Evolutionary conservation across 2,329 filamentous ascomycete species (phyloP).

Genomic region (Akanthomyces lecanii): DNA sequence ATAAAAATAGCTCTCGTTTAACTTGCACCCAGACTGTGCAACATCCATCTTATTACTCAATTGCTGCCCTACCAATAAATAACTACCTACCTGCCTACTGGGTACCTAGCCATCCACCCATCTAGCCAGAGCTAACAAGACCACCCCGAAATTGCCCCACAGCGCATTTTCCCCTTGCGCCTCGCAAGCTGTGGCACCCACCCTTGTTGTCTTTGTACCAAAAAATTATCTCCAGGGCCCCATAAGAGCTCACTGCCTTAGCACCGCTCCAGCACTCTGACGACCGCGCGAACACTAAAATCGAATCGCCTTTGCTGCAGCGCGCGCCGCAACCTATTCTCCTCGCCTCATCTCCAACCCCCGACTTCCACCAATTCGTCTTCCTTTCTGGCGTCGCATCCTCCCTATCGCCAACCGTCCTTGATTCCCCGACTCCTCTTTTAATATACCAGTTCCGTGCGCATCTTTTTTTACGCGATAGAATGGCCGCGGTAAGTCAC

Average conservation of each 20-base stretch:
- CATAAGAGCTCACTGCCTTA: background rate
- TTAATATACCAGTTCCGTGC: slow-evolving; percentile 17
- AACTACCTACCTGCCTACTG: no score
- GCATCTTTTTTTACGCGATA: slow-evolving; percentile 29
- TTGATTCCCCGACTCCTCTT: slow-evolving; percentile 12
- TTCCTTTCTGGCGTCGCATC: slow-evolving; percentile 13
- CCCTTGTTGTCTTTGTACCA: slow-evolving; percentile 1
- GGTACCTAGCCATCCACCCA: no score
- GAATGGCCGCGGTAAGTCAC: slow-evolving; percentile 42
- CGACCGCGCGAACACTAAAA: background rate
- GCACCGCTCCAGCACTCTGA: background rate
- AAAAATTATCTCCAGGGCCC: slow-evolving; percentile 20
- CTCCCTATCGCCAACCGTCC: slow-evolving; percentile 14
- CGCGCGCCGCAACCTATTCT: slow-evolving; percentile 12
- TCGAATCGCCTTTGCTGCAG: slow-evolving; percentile 5
- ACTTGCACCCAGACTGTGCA: no score
- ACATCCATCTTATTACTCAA: no score
- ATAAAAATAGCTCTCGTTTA: no score
- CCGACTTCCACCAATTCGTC: slow-evolving; percentile 9
- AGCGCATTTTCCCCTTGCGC: background rate
- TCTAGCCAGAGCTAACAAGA: background rate
- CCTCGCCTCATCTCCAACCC: slow-evolving; percentile 16
- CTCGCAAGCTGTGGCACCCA: background rate
- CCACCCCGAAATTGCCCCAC: background rate
- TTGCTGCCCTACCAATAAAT: no score